Evolutionary conservation across 345 rosid genomes (phyloP).

Genomic region (Euphorbia tirucalli): DNA sequence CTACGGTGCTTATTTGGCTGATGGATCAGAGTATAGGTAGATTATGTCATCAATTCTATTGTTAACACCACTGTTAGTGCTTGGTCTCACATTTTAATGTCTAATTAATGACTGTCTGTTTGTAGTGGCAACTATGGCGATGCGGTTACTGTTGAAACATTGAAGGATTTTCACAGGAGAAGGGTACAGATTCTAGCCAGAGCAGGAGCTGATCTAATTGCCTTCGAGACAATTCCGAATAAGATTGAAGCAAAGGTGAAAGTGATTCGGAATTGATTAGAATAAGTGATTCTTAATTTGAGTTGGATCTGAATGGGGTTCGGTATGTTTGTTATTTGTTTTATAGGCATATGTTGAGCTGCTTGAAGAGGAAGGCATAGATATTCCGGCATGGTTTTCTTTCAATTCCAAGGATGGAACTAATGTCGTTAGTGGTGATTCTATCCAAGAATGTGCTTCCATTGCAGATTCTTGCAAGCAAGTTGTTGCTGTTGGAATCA

Average conservation of each 20-base stretch:
- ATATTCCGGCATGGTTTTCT: constrained; percentile 82
- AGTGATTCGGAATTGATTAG: background rate
- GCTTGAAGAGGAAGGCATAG: constrained; percentile 64
- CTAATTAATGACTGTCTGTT: background rate
- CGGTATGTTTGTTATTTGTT: background rate
- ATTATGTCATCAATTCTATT: too few species aligned
- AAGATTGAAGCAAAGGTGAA: constrained; percentile 81
- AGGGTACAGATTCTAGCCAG: constrained; percentile 67
- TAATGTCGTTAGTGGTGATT: constrained; percentile 71
- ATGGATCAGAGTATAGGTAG: constrained; percentile 90
- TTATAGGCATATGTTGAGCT: constrained; percentile 77
- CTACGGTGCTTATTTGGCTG: constrained; percentile 93
- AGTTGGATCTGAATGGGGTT: background rate
- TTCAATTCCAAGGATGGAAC: constrained; percentile 70
- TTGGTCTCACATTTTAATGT: background rate
- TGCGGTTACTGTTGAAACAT: constrained; percentile 45
- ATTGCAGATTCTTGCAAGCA: constrained; percentile 70
- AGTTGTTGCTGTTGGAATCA: constrained; percentile 76
- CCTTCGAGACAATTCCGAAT: constrained; percentile 88
- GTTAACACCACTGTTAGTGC: background rate
- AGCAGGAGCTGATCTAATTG: constrained; percentile 72
- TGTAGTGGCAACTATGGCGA: constrained; percentile 72
- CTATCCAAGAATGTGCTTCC: constrained; percentile 62
- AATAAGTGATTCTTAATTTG: too few species aligned
- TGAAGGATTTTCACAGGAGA: constrained; percentile 87